These are phyloP conservation scores for Coprinellus micaceus DNA, from an alignment of 768 basidiomycete genomes.

Conservation along the genomic window DNA sequence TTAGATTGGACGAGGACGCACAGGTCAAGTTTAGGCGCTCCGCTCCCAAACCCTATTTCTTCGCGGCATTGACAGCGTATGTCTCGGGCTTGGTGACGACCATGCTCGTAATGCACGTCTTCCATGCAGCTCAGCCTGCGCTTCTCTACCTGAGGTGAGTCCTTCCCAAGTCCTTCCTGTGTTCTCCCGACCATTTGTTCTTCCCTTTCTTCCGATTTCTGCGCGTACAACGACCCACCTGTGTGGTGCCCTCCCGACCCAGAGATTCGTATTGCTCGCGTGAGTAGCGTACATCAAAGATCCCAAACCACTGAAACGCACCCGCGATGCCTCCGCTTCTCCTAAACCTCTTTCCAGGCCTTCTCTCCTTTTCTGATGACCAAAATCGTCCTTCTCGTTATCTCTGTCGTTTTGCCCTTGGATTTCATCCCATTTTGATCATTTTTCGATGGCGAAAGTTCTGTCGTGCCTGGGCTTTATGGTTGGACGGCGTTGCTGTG, in stretches of 20 bases:
- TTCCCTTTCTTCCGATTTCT: not conserved
- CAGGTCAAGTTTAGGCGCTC: not conserved
- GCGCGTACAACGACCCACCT: not conserved
- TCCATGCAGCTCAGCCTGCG: slow-evolving; percentile 81
- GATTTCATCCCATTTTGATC: not conserved
- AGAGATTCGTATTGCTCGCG: not conserved
- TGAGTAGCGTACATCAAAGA: slow-evolving; percentile 1
- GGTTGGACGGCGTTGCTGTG: not conserved
- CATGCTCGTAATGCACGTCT: slow-evolving; percentile 82
- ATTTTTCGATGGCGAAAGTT: too few species aligned
- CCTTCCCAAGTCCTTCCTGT: not conserved
- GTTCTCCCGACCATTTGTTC: not conserved
- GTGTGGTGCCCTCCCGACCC: too few species aligned
- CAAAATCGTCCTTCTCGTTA: not conserved
- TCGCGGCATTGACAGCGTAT: slow-evolving; percentile 66
- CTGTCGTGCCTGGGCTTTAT: not conserved
- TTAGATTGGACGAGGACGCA: slow-evolving; percentile 1
- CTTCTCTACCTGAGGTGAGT: slow-evolving; percentile 84
- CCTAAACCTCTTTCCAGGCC: too few species aligned
- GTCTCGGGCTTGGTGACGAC: slow-evolving; percentile 67
- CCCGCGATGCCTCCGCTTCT: not conserved
- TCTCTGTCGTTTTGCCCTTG: not conserved
- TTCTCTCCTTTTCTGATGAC: not conserved
- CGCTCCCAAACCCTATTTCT: slow-evolving; percentile 76
- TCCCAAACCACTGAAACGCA: not conserved